These are phyloP conservation scores for Casuarina glauca DNA, from an alignment of 306 rosid species.

Conservation along the genomic window DNA sequence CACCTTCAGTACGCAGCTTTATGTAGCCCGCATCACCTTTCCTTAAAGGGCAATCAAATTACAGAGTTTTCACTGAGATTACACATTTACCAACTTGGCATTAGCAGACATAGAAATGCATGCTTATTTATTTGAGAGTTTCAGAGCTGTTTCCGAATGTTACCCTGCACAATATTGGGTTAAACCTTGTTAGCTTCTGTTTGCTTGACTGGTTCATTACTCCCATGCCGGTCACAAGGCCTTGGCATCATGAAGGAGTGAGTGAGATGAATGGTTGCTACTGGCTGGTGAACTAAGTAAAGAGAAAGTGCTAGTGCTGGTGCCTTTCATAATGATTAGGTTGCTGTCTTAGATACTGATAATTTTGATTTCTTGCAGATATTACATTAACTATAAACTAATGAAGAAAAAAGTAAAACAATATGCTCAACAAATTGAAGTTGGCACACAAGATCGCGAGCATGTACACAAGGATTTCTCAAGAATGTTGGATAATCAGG, in stretches of 20 bases:
- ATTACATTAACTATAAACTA: conserved; percentile 89
- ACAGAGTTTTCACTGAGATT: background rate
- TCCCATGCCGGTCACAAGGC: too few relatives aligned
- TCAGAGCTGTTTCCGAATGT: background rate
- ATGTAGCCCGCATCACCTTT: background rate
- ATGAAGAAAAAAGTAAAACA: conserved; percentile 92
- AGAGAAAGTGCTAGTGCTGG: too few relatives aligned
- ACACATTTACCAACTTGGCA: background rate
- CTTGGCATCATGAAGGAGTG: too few relatives aligned
- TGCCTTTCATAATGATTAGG: background rate
- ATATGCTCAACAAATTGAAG: conserved; percentile 86
- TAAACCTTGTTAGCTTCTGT: too few relatives aligned
- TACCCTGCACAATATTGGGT: background rate
- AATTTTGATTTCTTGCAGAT: conserved; percentile 46
- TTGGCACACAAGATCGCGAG: conserved; percentile 71
- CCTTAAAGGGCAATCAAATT: background rate
- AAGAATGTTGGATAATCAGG: conserved; percentile 96
- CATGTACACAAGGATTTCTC: conserved; percentile 97
- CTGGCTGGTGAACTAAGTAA: too few relatives aligned
- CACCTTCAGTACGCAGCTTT: background rate
- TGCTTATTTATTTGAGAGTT: background rate
- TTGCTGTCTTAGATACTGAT: conserved; percentile 21
- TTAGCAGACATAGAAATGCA: background rate
- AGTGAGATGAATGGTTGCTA: too few relatives aligned
- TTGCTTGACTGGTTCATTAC: too few relatives aligned